Conservation (phyloP, 1,284 basidiomycete species). For the Malassezia cuniculi region DNA sequence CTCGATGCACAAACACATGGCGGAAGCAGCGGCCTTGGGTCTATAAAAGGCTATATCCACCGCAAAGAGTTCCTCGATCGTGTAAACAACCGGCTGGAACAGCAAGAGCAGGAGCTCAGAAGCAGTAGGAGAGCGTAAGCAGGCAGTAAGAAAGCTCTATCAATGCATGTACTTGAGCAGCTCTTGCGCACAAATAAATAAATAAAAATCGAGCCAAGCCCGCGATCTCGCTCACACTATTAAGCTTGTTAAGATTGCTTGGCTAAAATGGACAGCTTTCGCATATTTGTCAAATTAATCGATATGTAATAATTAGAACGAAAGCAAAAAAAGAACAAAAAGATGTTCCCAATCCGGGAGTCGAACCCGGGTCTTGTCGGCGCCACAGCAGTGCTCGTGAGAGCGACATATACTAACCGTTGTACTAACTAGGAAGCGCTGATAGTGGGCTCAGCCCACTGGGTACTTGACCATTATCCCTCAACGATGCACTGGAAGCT, state of each 20-base stretch:
- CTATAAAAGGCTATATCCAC: constrained; percentile 40
- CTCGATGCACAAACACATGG: constrained; percentile 40
- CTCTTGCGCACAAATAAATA: no score
- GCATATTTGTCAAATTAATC: no score
- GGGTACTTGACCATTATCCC: no score
- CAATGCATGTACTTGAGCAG: no score
- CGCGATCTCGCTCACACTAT: no score
- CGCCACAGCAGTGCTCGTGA: constrained; percentile 12
- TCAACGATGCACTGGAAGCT: neutral
- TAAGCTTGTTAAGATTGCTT: no score
- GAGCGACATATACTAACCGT: constrained; percentile 20
- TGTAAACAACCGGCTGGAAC: constrained; percentile 25
- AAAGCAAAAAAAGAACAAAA: constrained; percentile 1
- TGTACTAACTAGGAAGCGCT: constrained; percentile 21
- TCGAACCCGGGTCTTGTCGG: constrained; percentile 20
- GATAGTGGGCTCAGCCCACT: no score
- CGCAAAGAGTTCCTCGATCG: constrained; percentile 37
- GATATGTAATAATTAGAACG: neutral
- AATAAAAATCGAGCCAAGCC: no score
- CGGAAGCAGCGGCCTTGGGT: constrained; percentile 31
- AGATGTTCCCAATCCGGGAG: constrained; percentile 18
- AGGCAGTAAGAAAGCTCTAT: no score
- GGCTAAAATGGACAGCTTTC: no score
- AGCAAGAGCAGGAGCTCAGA: constrained; percentile 9
- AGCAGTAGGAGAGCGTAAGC: no score